phyloP scores from a whole-genome alignment of 176 grass and related monocot species.

The Coix lacrymajobi region DNA sequence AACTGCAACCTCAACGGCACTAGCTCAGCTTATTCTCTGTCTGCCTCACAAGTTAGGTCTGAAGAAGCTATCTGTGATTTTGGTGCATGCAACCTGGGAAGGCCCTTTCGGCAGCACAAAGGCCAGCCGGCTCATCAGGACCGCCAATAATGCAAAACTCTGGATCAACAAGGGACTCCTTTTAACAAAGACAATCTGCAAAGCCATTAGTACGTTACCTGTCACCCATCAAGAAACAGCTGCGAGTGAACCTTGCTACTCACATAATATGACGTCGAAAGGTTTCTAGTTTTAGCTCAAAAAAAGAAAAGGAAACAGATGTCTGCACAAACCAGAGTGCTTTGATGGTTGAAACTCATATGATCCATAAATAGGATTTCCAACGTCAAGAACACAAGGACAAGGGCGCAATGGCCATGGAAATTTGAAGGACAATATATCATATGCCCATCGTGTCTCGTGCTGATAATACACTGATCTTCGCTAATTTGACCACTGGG shows the following conservation, averaged over 20 bases:
- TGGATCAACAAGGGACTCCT: not conserved
- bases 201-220: not conserved
- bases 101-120: not conserved
- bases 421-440: not conserved
- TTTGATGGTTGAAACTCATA: not conserved
- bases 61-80: no score
- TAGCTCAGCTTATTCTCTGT: not conserved
- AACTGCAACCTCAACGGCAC: not conserved
- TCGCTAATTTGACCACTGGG: not conserved
- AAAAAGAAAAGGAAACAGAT: not conserved
- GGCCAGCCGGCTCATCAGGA: not conserved
- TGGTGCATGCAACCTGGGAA: not conserved
- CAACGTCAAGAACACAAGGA: not conserved
- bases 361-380: not conserved
- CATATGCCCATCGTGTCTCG: not conserved
- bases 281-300: not conserved
- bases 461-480: constrained; percentile 1
- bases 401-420: not conserved
- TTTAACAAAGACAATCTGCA: not conserved
- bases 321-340: not conserved
- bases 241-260: not conserved
- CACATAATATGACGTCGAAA: not conserved
- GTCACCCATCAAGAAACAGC: constrained; percentile 1
- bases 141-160: not conserved
- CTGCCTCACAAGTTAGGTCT: not conserved